Evolutionary conservation across 768 basidiomycete species (phyloP), one percentile per base, ranked within the genome.

Genomic region (Trichaptum fuscoviolaceum): DNA sequence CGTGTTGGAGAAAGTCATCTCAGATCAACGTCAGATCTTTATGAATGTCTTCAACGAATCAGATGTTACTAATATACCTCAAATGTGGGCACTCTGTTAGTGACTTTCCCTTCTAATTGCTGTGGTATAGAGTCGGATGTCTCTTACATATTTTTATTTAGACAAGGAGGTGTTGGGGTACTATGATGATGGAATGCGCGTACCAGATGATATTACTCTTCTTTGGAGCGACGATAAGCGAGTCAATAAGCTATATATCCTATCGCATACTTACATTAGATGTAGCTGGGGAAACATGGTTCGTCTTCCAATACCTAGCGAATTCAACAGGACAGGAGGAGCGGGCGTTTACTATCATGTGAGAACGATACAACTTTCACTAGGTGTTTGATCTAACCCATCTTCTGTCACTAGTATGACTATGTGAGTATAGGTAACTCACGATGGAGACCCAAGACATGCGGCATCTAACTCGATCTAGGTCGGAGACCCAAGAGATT

Each of bases 191-290:
- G 87, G 87, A 8, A 78, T 89, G 80, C 77, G 76, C 5, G 87
- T 85, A 1, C 84, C 84, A 0, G 87, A 89, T 63, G 87, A 89
- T 72, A 77, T 89, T 23, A 86, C 83, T 1, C 75, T 89, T 1
- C 77, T 89, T 25, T 89, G 88, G 89, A 77, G 88, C 0, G 90
- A 92, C 68, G 90, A 91, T 71, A 91, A 90, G 86, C 87, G 62
- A 7, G 30, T 36, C 10, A 65, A 35, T 65, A 57, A 23, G 18
- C 64, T 23, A 23, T 59, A 18, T 24, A 58, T 15, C n/a, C 26
- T 62, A 17, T 63, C 35, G 17, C 25, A 2, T 57, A 65, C 5
- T 65, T 25, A 61, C 20, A 20, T 4, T 6, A 15, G 3, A 52
- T 23, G 4, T 63, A 87, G 86, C 75, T 91, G 84, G 83, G 89